A percentile compares a stretch with the other conserved stretches of the same genome.
phyloP scores from a whole-genome alignment of 1,284 basidiomycete genomes.

The Naganishia albida region DNA sequence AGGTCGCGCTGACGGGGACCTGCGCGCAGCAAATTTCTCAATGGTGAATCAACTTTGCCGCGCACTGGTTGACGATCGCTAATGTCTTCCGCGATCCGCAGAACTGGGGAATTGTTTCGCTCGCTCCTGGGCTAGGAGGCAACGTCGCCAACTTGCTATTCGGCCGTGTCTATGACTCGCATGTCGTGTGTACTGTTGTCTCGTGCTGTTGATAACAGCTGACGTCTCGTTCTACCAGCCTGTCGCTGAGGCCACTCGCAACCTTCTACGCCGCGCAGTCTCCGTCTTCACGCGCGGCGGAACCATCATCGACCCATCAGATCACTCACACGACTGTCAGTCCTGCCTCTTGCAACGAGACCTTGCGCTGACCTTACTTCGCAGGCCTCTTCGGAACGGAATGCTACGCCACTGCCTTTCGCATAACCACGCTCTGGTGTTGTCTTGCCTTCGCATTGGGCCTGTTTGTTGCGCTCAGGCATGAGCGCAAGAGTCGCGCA shows the following conservation, averaged over 20 bases:
- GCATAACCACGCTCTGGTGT: constrained; percentile 44
- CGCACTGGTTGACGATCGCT: neutral
- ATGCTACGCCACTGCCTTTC: constrained; percentile 52
- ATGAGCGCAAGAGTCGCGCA: constrained; percentile 38
- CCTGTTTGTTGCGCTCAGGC: constrained; percentile 43
- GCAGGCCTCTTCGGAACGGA: constrained; percentile 45
- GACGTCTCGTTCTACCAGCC: constrained; percentile 3
- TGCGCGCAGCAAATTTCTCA: constrained; percentile 17
- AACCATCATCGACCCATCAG: constrained; percentile 20
- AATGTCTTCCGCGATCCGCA: constrained; percentile 63
- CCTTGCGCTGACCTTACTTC: neutral
- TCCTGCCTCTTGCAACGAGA: neutral
- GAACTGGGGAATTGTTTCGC: constrained; percentile 79
- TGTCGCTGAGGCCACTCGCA: constrained; percentile 3
- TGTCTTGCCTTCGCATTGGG: constrained; percentile 45
- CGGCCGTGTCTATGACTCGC: constrained; percentile 73
- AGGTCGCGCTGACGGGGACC: neutral
- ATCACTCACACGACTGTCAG: constrained; percentile 29
- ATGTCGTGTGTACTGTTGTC: constrained; percentile 55
- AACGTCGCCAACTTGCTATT: constrained; percentile 84
- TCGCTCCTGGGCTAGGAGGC: constrained; percentile 75
- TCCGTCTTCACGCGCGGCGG: constrained; percentile 14
- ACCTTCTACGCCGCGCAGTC: neutral
- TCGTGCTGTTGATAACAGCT: constrained; percentile 9
- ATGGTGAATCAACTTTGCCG: constrained; percentile 6